phyloP scores from a whole-genome alignment of 2,329 filamentous ascomycete genomes.

The Nemania sp. region DNA sequence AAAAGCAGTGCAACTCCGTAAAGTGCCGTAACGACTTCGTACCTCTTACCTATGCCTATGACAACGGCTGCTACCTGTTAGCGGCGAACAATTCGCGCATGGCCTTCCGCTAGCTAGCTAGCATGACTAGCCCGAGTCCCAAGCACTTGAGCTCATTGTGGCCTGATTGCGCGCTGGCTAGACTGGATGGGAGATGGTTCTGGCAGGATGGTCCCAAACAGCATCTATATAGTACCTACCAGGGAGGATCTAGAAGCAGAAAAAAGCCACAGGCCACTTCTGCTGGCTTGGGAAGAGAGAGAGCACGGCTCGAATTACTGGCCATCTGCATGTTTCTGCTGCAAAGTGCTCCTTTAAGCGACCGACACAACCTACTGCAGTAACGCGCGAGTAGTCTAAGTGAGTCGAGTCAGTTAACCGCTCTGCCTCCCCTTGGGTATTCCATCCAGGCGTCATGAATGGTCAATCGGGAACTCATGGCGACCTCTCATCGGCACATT shows the following conservation, averaged over 20 bases:
- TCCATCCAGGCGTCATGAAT: constrained; percentile 5
- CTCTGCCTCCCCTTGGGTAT: not conserved
- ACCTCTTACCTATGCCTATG: not conserved
- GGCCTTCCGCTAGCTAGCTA: not conserved
- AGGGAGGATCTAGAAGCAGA: not conserved
- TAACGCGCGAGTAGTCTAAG: constrained; percentile 4
- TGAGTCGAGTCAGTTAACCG: constrained; percentile 14
- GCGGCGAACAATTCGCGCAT: constrained; percentile 11
- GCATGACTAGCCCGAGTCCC: not conserved
- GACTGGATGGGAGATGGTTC: too few relatives aligned
- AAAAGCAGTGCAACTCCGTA: too few relatives aligned
- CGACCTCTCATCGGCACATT: constrained; percentile 1
- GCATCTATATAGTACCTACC: not conserved
- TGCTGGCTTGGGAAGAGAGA: constrained; percentile 11
- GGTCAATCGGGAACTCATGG: constrained; percentile 16
- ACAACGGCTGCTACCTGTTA: not conserved
- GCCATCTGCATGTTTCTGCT: constrained; percentile 12
- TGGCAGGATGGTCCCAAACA: constrained; percentile 1
- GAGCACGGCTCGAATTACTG: constrained; percentile 18
- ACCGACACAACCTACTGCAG: constrained; percentile 6
- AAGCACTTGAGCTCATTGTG: constrained; percentile 1
- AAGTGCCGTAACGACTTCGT: too few relatives aligned
- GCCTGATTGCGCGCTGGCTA: constrained; percentile 7
- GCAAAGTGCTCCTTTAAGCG: constrained; percentile 14
- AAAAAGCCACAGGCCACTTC: constrained; percentile 13